phyloP scores from a whole-genome alignment of 805 yeast species.

The Torulaspora gathmanii region DNA sequence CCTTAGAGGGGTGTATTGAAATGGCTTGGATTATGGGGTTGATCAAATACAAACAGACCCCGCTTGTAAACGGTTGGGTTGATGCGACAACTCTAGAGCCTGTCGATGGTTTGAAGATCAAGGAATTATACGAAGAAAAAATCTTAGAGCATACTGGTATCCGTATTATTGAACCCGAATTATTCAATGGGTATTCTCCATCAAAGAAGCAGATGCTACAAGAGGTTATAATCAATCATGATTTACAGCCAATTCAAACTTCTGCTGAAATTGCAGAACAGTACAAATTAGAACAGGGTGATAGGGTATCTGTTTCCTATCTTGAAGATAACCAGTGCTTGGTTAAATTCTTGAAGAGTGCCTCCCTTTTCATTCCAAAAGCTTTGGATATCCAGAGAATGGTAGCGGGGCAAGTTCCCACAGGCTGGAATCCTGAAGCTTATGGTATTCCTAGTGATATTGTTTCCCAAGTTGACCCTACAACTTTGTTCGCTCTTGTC shows the following conservation, averaged over 20 bases:
- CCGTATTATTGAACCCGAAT: conserved; percentile 80
- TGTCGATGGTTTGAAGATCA: conserved; percentile 74
- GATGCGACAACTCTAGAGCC: conserved; percentile 67
- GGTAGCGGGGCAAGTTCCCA: conserved; percentile 61
- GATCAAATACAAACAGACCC: conserved; percentile 64
- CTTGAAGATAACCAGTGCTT: conserved; percentile 73
- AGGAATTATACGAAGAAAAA: conserved; percentile 70
- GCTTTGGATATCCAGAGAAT: conserved; percentile 29
- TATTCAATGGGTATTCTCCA: conserved; percentile 76
- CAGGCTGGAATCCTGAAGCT: conserved; percentile 80
- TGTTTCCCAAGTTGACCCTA: conserved; percentile 77
- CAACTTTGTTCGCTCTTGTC: conserved; percentile 75
- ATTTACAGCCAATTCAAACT: conserved; percentile 76
- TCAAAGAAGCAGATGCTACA: conserved; percentile 73
- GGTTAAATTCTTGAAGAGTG: conserved; percentile 75
- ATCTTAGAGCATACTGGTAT: conserved; percentile 80
- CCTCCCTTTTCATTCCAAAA: conserved; percentile 70
- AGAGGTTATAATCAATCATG: conserved; percentile 81
- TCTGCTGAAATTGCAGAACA: conserved; percentile 78
- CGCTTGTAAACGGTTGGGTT: conserved; percentile 60
- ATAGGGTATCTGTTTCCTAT: conserved; percentile 68
- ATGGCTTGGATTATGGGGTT: conserved; percentile 95
- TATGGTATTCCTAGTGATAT: conserved; percentile 83
- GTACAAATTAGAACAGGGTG: conserved; percentile 77
- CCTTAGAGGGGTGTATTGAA: conserved; percentile 83